These are phyloP conservation scores for Labyrinthula sp. DNA, from an alignment of 352 stramenopile species.

Conservation along the genomic window DNA sequence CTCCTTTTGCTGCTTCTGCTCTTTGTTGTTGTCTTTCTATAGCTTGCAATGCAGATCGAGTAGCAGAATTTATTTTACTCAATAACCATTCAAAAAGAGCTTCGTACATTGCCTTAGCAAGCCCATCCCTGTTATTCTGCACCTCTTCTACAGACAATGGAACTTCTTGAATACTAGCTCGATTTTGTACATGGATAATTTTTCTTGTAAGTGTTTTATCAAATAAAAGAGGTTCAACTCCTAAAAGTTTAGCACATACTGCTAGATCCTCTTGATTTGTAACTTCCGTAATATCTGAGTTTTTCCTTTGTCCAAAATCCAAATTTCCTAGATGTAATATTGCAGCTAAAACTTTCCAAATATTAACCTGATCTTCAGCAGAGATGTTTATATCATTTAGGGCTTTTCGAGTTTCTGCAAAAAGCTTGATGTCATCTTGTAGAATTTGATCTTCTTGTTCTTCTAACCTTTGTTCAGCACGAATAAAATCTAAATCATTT, in stretches of 20 bases:
- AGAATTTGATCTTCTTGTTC: no score
- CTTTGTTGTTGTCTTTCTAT: no score
- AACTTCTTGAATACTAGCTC: constrained; percentile 23
- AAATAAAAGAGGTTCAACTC: constrained; percentile 5
- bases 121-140: constrained; percentile 41
- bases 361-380: constrained; percentile 56
- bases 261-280: constrained; percentile 15
- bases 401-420: constrained; percentile 23
- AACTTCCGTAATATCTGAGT: constrained; percentile 24
- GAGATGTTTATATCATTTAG: constrained; percentile 54
- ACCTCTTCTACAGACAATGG: constrained; percentile 27
- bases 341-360: constrained; percentile 64
- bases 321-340: constrained; percentile 84
- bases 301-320: constrained; percentile 40
- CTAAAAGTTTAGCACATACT: constrained; percentile 13
- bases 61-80: constrained; percentile 30
- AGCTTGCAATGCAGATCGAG: no score
- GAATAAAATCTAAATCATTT: no score
- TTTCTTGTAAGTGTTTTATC: constrained; percentile 10
- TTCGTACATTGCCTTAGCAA: constrained; percentile 78
- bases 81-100: constrained; percentile 87
- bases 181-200: constrained; percentile 14
- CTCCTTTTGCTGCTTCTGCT: no score
- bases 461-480: no score
- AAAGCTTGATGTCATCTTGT: constrained; percentile 10